A percentile compares a stretch with the other conserved stretches of the same genome.
These are phyloP conservation scores for Jamesozyma piceae DNA, from an alignment of 805 yeast genomes.

Conservation along the genomic window DNA sequence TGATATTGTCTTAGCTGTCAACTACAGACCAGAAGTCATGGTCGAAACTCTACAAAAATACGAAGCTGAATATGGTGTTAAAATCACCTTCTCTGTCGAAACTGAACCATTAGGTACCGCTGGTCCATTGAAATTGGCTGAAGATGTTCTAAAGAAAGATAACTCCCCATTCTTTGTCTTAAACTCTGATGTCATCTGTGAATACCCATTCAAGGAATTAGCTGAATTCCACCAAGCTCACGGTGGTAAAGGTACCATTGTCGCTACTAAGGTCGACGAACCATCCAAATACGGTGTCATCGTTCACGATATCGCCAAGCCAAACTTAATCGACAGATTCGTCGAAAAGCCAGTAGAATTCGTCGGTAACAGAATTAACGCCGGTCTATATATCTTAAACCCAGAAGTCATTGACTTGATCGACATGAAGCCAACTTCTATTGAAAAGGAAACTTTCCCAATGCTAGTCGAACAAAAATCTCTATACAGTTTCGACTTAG, in stretches of 20 bases:
- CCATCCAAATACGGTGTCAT: slow-evolving; percentile 99
- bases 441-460: slow-evolving; percentile 99
- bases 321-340: slow-evolving; percentile 94
- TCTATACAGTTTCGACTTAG: slow-evolving; percentile 91
- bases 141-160: slow-evolving; percentile 85
- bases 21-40: slow-evolving; percentile 99
- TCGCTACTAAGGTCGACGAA: slow-evolving; percentile 98
- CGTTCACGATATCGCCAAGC: slow-evolving; percentile 90
- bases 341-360: slow-evolving; percentile 99
- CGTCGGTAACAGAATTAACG: slow-evolving; percentile 99
- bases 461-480: slow-evolving; percentile 78
- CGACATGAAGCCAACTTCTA: slow-evolving; percentile 97
- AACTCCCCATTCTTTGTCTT: slow-evolving; percentile 93
- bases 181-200: slow-evolving; percentile 97
- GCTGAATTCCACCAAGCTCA: slow-evolving; percentile 88
- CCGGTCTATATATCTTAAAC: slow-evolving; percentile 96
- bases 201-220: slow-evolving; percentile 91
- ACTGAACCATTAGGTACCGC: slow-evolving; percentile 99
- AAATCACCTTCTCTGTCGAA: slow-evolving; percentile 94
- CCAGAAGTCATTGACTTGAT: slow-evolving; percentile 94
- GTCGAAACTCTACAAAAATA: slow-evolving; percentile 88
- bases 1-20: slow-evolving; percentile 95
- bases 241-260: slow-evolving; percentile 97
- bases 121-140: slow-evolving; percentile 97
- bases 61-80: slow-evolving; percentile 89